Base-by-base conservation (phyloP, 1,284 basidiomycete genomes). In the Trichosporon coremiiforme region DNA sequence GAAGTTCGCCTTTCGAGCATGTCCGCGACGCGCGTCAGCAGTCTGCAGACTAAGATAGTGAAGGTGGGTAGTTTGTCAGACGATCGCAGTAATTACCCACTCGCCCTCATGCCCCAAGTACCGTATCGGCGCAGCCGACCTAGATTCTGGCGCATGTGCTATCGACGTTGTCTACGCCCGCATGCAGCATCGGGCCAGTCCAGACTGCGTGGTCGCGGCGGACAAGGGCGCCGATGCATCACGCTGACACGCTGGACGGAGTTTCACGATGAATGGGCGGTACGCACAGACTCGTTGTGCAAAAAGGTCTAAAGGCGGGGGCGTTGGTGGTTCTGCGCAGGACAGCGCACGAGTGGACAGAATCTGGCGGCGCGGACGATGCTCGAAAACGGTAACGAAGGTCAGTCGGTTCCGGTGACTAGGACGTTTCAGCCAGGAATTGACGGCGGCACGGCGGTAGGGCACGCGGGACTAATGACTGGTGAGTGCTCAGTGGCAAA, bases 371-470 rank as follows among this genome's bases (percentile, higher is more conserved):
- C 53, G 36, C 10, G 36, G 36, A 10, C 6, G 10, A 60, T n/a
- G 57, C 5, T 33, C 57, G 57, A 60, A 60, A 60, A 25, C 4
- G 57, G 57, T 25, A 60, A 60, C 20, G 8, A 20, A 53, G 47
- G 47, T 22, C 20, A 53, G 20, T 53, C 47, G 20, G 47, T 22
- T 53, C 41, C 41, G 41, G 41, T n/a, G 41, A 45, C 41, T 45
- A 45, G 41, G 41, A n/a, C 41, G 41, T 45, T 45, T 45, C 41
- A 45, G 41, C 41, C 41, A 45, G 41, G 41, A 45, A 45, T 45
- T 45, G 41, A 45, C 41, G 17, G 41, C 41, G 41, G 41, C 41
- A 45, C 41, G 41, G 41, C 41, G 15, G 36, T 10, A 38, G 36
- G 36, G 36, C 13, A 45, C 4, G 4, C 41, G 13, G 41, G 41